Evolutionary conservation across 1,139 yeast genomes (phyloP).

Genomic region (Hanseniaspora uvarum): DNA sequence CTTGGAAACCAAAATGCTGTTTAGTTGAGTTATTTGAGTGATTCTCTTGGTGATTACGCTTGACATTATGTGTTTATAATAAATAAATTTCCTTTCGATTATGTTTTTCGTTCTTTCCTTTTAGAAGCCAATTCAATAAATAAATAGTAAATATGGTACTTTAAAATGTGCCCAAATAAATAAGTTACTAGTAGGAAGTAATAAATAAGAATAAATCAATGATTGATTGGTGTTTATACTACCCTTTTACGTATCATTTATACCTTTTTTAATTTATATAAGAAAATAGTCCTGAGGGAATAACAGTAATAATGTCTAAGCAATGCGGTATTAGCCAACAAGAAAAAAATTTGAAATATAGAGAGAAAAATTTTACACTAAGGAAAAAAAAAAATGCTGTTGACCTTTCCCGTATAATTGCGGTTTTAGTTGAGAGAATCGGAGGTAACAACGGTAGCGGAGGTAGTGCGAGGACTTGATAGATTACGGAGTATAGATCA

Average conservation of each 20-base stretch:
- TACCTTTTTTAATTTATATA: too few species aligned
- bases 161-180: not conserved
- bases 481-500: too few species aligned
- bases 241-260: too few species aligned
- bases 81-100: not conserved
- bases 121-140: slow-evolving; percentile 5
- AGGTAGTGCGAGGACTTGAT: too few species aligned
- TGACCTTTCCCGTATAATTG: slow-evolving; percentile 13
- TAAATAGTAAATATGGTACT: not conserved
- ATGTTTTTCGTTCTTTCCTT: not conserved
- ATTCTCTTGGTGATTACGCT: slow-evolving; percentile 2
- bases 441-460: too few species aligned
- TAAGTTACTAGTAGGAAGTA: not conserved
- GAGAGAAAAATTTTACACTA: not conserved
- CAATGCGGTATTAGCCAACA: not conserved
- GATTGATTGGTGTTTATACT: slow-evolving; percentile 2
- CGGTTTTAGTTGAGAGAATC: not conserved
- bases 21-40: not conserved
- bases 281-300: not conserved
- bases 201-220: slow-evolving; percentile 5
- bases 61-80: not conserved
- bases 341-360: not conserved
- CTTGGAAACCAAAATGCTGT: slow-evolving; percentile 18
- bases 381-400: not conserved
- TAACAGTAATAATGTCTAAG: not conserved